Conservation (phyloP, 345 rosid genomes). For the Stellera chamaejasme region DNA sequence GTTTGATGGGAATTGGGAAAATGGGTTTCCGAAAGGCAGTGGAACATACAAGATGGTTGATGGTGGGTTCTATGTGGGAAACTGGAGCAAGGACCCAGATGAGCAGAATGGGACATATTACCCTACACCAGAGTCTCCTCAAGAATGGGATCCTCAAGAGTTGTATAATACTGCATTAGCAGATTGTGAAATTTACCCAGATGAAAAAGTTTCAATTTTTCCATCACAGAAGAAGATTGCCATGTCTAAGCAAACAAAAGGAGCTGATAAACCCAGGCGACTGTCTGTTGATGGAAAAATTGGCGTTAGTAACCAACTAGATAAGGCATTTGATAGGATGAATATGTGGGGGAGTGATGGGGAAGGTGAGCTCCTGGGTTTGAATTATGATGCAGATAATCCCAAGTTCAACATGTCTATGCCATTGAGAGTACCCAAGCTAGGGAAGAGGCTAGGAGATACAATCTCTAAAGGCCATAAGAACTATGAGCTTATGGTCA, state of each 20-base stretch:
- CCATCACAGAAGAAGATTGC: constrained; percentile 90
- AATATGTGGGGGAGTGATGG: constrained; percentile 47
- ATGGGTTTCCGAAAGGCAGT: constrained; percentile 69
- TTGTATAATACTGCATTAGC: constrained; percentile 34
- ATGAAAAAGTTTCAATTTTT: constrained; percentile 59
- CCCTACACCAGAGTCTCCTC: constrained; percentile 35
- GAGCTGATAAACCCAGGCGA: constrained; percentile 50
- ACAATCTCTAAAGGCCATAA: constrained; percentile 76
- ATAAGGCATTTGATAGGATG: constrained; percentile 58
- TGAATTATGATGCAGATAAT: constrained; percentile 25
- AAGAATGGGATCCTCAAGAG: constrained; percentile 65
- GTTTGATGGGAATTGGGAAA: constrained; percentile 79
- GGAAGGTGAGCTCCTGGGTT: constrained; percentile 36
- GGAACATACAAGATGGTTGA: constrained; percentile 71
- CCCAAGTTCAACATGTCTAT: constrained; percentile 7
- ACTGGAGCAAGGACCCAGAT: constrained; percentile 73
- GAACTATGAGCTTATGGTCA: constrained; percentile 84
- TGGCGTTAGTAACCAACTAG: constrained; percentile 40
- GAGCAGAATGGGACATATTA: constrained; percentile 76
- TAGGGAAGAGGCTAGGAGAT: constrained; percentile 63
- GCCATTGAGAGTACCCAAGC: constrained; percentile 51
- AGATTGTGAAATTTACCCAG: constrained; percentile 33
- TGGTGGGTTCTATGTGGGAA: constrained; percentile 76
- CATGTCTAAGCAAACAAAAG: constrained; percentile 67
- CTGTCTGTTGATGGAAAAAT: constrained; percentile 75